These are phyloP conservation scores for Hymenoscyphus repandus DNA, from an alignment of 2,329 filamentous ascomycete genomes.

Conservation along the genomic window DNA sequence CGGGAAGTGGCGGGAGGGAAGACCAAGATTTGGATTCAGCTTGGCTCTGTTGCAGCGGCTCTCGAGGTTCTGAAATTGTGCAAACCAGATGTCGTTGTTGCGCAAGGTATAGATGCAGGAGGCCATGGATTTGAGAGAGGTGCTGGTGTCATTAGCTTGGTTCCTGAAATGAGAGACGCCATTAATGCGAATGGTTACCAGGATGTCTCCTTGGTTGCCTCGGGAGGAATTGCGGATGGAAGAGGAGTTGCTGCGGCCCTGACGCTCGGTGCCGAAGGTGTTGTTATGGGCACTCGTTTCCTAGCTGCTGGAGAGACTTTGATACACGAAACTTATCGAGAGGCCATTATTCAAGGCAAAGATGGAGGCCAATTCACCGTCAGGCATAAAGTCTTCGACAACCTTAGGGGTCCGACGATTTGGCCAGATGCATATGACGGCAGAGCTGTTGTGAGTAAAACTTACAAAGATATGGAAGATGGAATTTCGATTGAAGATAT, in stretches of 20 bases:
- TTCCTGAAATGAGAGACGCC: slow-evolving; percentile 33
- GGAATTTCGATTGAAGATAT: slow-evolving; percentile 38
- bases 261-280: slow-evolving; percentile 35
- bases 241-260: slow-evolving; percentile 33
- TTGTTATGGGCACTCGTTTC: slow-evolving; percentile 46
- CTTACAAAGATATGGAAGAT: slow-evolving; percentile 37
- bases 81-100: slow-evolving; percentile 32
- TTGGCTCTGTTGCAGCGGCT: slow-evolving; percentile 29
- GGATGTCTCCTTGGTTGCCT: slow-evolving; percentile 29
- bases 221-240: slow-evolving; percentile 35
- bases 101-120: slow-evolving; percentile 35
- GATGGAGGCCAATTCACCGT: slow-evolving; percentile 49
- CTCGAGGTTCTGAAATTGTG: slow-evolving; percentile 20
- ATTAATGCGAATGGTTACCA: slow-evolving; percentile 20
- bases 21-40: slow-evolving; percentile 33
- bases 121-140: slow-evolving; percentile 32
- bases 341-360: slow-evolving; percentile 39
- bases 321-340: slow-evolving; percentile 41
- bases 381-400: slow-evolving; percentile 46
- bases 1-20: slow-evolving; percentile 17
- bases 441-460: slow-evolving; percentile 52
- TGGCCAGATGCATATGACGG: slow-evolving; percentile 56
- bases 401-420: slow-evolving; percentile 46
- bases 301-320: slow-evolving; percentile 42
- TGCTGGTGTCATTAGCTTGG: slow-evolving; percentile 31